These are phyloP conservation scores for Angophora floribunda DNA, from an alignment of 345 rosid species.

Conservation along the genomic window DNA sequence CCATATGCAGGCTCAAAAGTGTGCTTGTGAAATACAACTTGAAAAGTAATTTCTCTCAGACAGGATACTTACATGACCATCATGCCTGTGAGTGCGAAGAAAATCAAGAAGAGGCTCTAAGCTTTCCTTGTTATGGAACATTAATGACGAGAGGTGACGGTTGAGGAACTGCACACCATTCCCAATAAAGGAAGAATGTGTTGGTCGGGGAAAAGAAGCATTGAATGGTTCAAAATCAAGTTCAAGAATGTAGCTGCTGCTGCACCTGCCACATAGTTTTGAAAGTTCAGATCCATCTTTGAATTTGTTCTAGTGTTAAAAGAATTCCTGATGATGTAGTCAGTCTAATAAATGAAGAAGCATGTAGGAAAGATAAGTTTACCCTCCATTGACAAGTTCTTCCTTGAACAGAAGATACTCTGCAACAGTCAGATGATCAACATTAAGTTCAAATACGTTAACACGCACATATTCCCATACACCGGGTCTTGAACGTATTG, in stretches of 20 bases:
- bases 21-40: not conserved
- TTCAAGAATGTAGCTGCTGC: slow-evolving; percentile 14
- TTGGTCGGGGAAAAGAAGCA: slow-evolving; percentile 17
- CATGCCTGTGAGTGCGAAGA: slow-evolving; percentile 15
- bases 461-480: slow-evolving; percentile 23
- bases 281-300: not conserved
- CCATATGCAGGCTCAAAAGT: not conserved
- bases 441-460: slow-evolving; percentile 13
- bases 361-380: not conserved
- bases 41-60: not conserved
- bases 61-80: slow-evolving; percentile 11
- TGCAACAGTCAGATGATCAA: slow-evolving; percentile 13
- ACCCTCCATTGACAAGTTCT: slow-evolving; percentile 20
- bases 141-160: slow-evolving; percentile 11
- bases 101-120: slow-evolving; percentile 27
- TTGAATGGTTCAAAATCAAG: slow-evolving; percentile 29
- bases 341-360: not conserved
- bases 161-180: slow-evolving; percentile 30
- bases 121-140: slow-evolving; percentile 22
- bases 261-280: not conserved
- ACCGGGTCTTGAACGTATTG: slow-evolving; percentile 23
- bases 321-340: not conserved
- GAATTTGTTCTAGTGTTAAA: not conserved
- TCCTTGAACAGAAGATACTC: slow-evolving; percentile 25
- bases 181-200: slow-evolving; percentile 23